Conservation (phyloP, 352 stramenopile genomes). For the Phytophthora fragariaefolia region DNA sequence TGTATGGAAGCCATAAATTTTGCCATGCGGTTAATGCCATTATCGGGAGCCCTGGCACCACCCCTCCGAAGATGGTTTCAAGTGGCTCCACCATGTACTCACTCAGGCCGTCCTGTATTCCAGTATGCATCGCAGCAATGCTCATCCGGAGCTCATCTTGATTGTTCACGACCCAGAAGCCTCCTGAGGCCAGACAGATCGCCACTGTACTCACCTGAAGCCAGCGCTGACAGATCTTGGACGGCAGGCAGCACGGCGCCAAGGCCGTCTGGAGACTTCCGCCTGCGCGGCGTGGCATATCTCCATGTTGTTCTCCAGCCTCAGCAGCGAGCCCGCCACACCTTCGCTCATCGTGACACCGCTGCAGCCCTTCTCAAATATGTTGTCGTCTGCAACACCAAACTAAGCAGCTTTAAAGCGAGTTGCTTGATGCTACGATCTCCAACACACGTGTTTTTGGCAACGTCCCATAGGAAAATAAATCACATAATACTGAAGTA, state of each 20-base stretch:
- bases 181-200: constrained; percentile 60
- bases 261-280: constrained; percentile 71
- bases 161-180: constrained; percentile 71
- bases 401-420: too few species aligned
- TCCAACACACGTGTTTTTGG: too few species aligned
- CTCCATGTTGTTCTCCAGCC: constrained; percentile 57
- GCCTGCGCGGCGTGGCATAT: constrained; percentile 48
- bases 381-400: constrained; percentile 26
- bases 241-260: constrained; percentile 65
- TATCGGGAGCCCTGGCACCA: too few species aligned
- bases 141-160: constrained; percentile 67
- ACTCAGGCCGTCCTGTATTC: constrained; percentile 71
- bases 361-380: constrained; percentile 27
- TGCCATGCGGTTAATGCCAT: too few species aligned
- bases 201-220: constrained; percentile 64
- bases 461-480: too few species aligned
- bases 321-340: constrained; percentile 51
- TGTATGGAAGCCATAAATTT: too few species aligned
- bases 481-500: too few species aligned
- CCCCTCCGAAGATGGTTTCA: constrained; percentile 77
- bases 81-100: constrained; percentile 85
- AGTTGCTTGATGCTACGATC: too few species aligned
- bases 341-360: constrained; percentile 31
- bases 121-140: constrained; percentile 42
- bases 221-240: constrained; percentile 77